Conservation (phyloP, 495 filamentous ascomycete genomes). For the Lasiosphaeriaceae sp. region DNA sequence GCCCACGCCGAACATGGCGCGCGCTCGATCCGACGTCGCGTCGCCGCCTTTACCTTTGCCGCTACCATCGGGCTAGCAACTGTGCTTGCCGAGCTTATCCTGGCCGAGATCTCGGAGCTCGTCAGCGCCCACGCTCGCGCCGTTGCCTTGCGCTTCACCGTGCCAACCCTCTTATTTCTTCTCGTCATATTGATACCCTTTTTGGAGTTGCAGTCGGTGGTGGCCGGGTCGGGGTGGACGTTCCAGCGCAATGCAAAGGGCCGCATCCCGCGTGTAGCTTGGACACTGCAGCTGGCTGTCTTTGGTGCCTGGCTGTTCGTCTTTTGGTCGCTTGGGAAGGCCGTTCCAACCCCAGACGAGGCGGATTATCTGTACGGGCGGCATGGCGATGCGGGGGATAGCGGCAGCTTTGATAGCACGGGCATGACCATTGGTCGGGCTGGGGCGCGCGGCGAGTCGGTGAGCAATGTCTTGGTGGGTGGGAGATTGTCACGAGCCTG, state of each 20-base stretch:
- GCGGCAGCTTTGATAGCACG: conserved; percentile 20
- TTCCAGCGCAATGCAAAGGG: conserved; percentile 50
- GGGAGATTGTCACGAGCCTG: conserved; percentile 64
- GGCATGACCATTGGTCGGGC: conserved; percentile 25
- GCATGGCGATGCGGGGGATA: conserved; percentile 1
- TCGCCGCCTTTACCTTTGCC: conserved; percentile 63
- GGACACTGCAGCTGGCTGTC: conserved; percentile 53
- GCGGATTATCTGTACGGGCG: conserved; percentile 8
- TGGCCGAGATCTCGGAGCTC: conserved; percentile 74
- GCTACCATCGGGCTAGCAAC: conserved; percentile 67
- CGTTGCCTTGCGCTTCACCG: conserved; percentile 58
- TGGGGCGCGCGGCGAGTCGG: conserved; percentile 19
- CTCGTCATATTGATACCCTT: conserved; percentile 66
- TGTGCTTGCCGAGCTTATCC: conserved; percentile 69
- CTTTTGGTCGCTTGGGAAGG: conserved; percentile 73
- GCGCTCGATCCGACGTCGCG: conserved; percentile 42
- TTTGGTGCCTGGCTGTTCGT: conserved; percentile 59
- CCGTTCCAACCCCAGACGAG: conserved; percentile 52
- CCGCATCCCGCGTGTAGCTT: conserved; percentile 45
- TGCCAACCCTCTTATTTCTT: conserved; percentile 61
- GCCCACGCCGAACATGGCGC: conserved; percentile 47
- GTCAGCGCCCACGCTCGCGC: conserved; percentile 58
- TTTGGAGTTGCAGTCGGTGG: conserved; percentile 63
- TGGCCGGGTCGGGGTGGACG: conserved; percentile 54
- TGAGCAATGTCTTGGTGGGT: conserved; percentile 3